Evolutionary conservation across 805 yeast genomes (phyloP), one percentile per base, ranked within the genome.

Genomic region (Teunomyces pallodes): DNA sequence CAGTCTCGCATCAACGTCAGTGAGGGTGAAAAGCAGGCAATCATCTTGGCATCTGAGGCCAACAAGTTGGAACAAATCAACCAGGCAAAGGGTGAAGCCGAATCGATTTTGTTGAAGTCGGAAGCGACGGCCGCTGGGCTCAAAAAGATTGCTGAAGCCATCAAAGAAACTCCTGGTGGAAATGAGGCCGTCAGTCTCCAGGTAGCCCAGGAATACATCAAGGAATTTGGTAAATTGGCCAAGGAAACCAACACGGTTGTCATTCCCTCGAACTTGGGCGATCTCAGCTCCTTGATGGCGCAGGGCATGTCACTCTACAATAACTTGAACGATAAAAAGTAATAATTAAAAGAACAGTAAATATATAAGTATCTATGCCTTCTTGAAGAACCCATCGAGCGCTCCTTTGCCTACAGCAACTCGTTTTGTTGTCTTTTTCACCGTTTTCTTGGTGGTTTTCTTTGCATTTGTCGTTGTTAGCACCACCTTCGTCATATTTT

Each of bases 171-270:
- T 29, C 83, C 86, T 5, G 86, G 86, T 49, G 91, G 94, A 40
- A 69, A 68, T 48, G 87, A 86, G 42, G 96, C 95, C 8, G 90
- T 88, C 32, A 72, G 85, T 16, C 75, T 89, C 53, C 90, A 84
- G 64, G 83, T 88, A 38, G 96, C 96, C 12, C 91, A 86, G 61
- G 86, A 84, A 61, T 88, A 88, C 64, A 87, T 88, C 51, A 86
- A 83, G 46, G 88, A 92, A 29, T 88, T 89, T 62, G 85, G 86
- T 43, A 83, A 87, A 57, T 74, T 88, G 58, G 96, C 96, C 24
- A 87, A 88, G 71, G 92, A 87, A 64, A 70, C 85, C 29, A 88
- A 86, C 60, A 86, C 94, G 0, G 76, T 89, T 13, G 84, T 88
- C 32, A 76, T 88, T 24, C 96, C 96, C 12, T 78, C 90, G 9